Conservation (phyloP, 345 rosid genomes). For the Corymbia maculata region DNA sequence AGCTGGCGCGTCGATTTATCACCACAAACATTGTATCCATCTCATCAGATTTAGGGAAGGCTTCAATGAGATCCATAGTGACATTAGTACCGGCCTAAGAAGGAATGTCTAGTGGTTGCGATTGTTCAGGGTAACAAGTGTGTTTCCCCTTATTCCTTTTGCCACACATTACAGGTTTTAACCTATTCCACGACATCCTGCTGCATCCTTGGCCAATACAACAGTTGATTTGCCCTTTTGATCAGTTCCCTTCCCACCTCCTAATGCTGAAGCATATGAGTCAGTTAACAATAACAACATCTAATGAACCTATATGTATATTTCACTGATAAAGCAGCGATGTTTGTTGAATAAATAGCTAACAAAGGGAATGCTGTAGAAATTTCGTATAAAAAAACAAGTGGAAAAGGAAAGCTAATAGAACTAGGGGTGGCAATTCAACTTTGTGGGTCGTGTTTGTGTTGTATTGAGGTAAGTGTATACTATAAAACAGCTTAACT, state of each 20-base stretch:
- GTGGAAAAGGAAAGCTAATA: no score
- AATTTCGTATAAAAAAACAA: no score
- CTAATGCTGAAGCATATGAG: background rate
- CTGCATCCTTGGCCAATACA: background rate
- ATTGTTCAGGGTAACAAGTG: background rate
- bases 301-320: fast-evolving
- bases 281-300: background rate
- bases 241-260: background rate
- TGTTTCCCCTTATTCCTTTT: background rate
- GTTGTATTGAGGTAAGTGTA: no score
- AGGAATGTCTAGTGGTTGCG: background rate
- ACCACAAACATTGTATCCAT: background rate
- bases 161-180: background rate
- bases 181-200: background rate
- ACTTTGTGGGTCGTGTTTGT: no score
- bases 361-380: background rate
- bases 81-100: background rate
- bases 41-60: background rate
- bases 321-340: background rate
- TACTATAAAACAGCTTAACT: no score
- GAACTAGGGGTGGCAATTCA: no score
- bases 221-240: background rate
- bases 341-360: background rate
- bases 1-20: background rate
- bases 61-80: background rate